Evolutionary conservation across 345 rosid genomes (phyloP), one percentile per base, ranked within the genome.

Genomic region (Pugionium dolabratum): DNA sequence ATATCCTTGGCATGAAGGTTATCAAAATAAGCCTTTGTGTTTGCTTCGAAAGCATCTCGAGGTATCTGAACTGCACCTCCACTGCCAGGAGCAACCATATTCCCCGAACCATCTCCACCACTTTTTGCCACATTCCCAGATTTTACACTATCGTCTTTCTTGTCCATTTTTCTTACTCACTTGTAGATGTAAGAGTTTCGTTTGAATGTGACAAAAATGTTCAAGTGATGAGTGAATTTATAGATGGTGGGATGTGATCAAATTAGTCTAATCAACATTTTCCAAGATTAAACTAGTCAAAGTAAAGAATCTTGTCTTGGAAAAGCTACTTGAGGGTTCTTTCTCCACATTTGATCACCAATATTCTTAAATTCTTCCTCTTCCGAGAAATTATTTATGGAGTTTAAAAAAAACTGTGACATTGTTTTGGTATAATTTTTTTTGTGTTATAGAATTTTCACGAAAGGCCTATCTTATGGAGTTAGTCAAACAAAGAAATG

Each of bases 401-500:
- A 18, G 18, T 18, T 18, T 18, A 18, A 18, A 18, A 18, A 18
- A 18, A 18, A 18, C 18, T 18, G 18, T 18, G 60, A 53, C 63
- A 71, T 54, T 36, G 69, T 70, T 52, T 52, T 44, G 62, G 69
- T 47, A 62, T 46, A 63, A 71, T 62, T 18, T 18, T 18, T 18
- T 18, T 18, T 18, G 18, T 18, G 18, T 18, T 0, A 18, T 18
- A 18, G 18, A 18, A 18, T 18, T 18, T 18, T 18, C 18, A 18
- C 18, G 18, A 18, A 18, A 18, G 18, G 18, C 18, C 18, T 18
- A 18, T 18, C 18, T 18, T 18, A 18, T 18, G 18, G 18, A 18
- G 18, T 18, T 18, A 18, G 18, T 18, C 18, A 18, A 18, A 18
- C 18, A 18, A 18, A 18, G 18, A 18, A 18, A 18, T 18, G 18